Percentiles rank a stretch among this genome's conserved stretches.
These are phyloP conservation scores for Voacanga thouarsii DNA, from an alignment of 257 asterid species.

Conservation along the genomic window DNA sequence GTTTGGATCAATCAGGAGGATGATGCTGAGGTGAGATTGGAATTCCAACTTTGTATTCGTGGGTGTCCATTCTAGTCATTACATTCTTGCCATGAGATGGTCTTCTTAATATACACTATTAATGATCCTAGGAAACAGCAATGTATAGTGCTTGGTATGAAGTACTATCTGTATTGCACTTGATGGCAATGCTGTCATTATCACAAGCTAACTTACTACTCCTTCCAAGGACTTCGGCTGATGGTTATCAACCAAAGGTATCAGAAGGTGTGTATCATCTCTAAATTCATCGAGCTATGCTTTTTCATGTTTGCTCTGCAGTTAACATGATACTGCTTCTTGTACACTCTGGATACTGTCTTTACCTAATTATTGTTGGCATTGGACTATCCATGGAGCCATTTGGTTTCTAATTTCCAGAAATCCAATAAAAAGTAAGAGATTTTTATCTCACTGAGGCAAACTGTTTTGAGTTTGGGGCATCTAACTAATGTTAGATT, in stretches of 20 bases:
- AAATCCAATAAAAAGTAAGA: neutral
- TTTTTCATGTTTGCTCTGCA: neutral
- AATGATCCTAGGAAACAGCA: constrained; percentile 66
- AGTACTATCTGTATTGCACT: constrained; percentile 88
- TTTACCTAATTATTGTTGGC: neutral
- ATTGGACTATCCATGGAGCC: neutral
- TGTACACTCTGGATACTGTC: neutral
- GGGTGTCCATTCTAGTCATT: constrained; percentile 16
- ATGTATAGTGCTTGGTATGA: constrained; percentile 92
- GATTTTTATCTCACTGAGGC: neutral
- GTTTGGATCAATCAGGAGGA: constrained; percentile 98
- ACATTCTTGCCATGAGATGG: constrained; percentile 15
- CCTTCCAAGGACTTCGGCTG: constrained; percentile 82
- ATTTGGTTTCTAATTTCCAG: neutral
- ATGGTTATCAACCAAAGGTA: constrained; percentile 85
- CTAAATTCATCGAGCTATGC: neutral
- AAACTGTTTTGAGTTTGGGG: neutral
- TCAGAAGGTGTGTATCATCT: constrained; percentile 72
- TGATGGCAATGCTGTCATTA: constrained; percentile 84
- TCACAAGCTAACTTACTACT: constrained; percentile 90
- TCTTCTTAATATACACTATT: constrained; percentile 12
- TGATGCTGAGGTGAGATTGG: constrained; percentile 73
- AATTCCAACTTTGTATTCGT: neutral
- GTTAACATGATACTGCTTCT: constrained; percentile 3
- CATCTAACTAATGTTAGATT: neutral